A percentile compares a stretch with the other conserved stretches of the same genome.
These are phyloP conservation scores for Tillandsia fasciculata DNA, from an alignment of 176 grass and related monocot species.

Conservation along the genomic window DNA sequence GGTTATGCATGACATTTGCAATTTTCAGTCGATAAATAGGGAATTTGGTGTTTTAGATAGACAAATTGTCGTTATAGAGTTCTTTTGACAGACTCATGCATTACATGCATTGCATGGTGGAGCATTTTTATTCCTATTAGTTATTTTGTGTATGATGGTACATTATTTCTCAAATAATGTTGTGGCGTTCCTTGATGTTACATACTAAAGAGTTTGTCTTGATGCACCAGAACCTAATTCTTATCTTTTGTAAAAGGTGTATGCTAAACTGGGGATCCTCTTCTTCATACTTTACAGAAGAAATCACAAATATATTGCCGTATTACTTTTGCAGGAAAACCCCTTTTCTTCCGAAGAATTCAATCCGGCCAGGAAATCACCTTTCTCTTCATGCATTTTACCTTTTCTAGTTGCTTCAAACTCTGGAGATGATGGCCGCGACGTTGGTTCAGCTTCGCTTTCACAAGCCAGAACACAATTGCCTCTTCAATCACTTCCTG, in stretches of 20 bases:
- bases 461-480: slow-evolving; percentile 23
- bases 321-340: slow-evolving; percentile 33
- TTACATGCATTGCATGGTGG: too few relatives aligned
- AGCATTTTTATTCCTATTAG: too few relatives aligned
- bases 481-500: slow-evolving; percentile 39
- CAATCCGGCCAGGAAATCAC: slow-evolving; percentile 32
- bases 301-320: slow-evolving; percentile 1
- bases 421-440: slow-evolving; percentile 7
- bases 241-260: neutral
- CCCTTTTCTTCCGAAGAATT: slow-evolving; percentile 33
- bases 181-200: too few relatives aligned
- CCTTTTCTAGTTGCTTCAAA: slow-evolving; percentile 41
- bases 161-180: too few relatives aligned
- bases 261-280: neutral
- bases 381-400: slow-evolving; percentile 45
- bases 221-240: neutral
- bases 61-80: too few relatives aligned
- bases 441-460: slow-evolving; percentile 14
- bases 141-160: too few relatives aligned
- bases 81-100: too few relatives aligned
- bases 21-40: too few relatives aligned
- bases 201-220: too few relatives aligned
- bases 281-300: too few relatives aligned
- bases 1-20: too few relatives aligned
- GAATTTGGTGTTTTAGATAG: too few relatives aligned